Evolutionary conservation across 257 asterid genomes (phyloP), one percentile per base, ranked within the genome.

Genomic region (Nemophila menziesii): DNA sequence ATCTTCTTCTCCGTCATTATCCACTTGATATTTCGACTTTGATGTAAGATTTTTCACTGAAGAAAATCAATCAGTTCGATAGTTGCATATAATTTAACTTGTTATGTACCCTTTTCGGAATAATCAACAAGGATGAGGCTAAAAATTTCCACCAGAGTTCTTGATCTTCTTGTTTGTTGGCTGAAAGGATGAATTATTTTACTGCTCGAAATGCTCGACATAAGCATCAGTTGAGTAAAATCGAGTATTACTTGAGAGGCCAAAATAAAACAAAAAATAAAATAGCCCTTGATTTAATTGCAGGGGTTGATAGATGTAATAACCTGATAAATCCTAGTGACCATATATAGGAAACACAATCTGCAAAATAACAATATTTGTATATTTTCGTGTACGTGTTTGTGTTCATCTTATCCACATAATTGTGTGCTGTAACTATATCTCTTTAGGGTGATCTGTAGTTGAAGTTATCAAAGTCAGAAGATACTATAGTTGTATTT

Each of bases 1-100:
- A 66, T 18, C 20, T 76, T 68, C 62, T 56, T 72, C 33, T 64
- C 69, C 22, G 49, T 66, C 55, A 49, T 62, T 29, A 7, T 13
- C 36, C n/a, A n/a, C n/a, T n/a, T n/a, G n/a, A 1, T 7, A 29
- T 10, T 13, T 29, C 36, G n/a, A 29, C 36, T 29, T 29, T 5
- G 36, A 29, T 29, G 36, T 13, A 29, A 29, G 36, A 29, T 7
- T 29, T 29, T 12, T 5, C 7, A 49, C 8, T 14, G n/a, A n/a
- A n/a, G n/a, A 12, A 17, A 14, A 16, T 10, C 38, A 34, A 11
- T 43, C 26, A 29, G 36, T 29, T 7, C 12, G 36, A 29, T 13
- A 29, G 36, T 29, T 29, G 36, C 3, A 29, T 7, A 13, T 29
- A 13, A n/a, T n/a, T n/a, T n/a, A 5, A 29, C 8, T 29, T 3